A percentile compares a stretch with the other conserved stretches of the same genome.
Conservation (phyloP, 768 basidiomycete species). For the Ramaria sp. region DNA sequence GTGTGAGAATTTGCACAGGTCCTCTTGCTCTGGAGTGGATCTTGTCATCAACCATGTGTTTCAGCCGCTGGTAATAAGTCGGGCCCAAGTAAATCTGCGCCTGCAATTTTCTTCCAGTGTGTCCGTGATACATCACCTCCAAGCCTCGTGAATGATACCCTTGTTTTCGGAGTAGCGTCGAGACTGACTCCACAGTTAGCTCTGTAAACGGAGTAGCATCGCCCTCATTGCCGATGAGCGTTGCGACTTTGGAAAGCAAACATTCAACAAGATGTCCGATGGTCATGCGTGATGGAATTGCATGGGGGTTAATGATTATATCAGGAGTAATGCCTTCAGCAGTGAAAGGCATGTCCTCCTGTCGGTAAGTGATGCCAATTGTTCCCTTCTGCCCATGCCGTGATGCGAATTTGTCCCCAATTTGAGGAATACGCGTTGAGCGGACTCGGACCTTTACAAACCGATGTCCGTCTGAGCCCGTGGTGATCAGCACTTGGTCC, state of each 20-base stretch:
- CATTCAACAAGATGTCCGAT: slow-evolving; percentile 99
- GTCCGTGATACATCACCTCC: slow-evolving; percentile 98
- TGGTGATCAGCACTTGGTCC: slow-evolving; percentile 94
- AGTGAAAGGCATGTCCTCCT: slow-evolving; percentile 99
- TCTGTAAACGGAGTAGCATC: slow-evolving; percentile 99
- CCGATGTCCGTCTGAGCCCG: slow-evolving; percentile 91
- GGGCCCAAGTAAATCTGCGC: slow-evolving; percentile 98
- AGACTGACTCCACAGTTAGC: slow-evolving; percentile 96
- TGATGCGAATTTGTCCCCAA: slow-evolving; percentile 98
- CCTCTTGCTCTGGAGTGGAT: slow-evolving; percentile 97
- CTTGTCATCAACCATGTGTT: slow-evolving; percentile 99
- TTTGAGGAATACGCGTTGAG: slow-evolving; percentile 93
- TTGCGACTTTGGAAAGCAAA: slow-evolving; percentile 91
- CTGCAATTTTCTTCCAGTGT: slow-evolving; percentile 95
- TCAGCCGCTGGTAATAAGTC: slow-evolving; percentile 96
- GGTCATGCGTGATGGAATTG: slow-evolving; percentile 99
- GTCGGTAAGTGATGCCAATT: slow-evolving; percentile 97
- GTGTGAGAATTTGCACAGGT: slow-evolving; percentile 93
- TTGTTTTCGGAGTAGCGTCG: slow-evolving; percentile 73
- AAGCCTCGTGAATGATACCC: slow-evolving; percentile 97
- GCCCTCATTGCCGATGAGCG: slow-evolving; percentile 92
- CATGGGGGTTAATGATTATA: slow-evolving; percentile 97
- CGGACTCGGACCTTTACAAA: slow-evolving; percentile 97
- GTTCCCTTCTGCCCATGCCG: slow-evolving; percentile 99
- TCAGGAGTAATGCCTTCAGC: slow-evolving; percentile 95